phyloP scores from a whole-genome alignment of 2,329 filamentous ascomycete species.

The Scedosporium aurantiacum region DNA sequence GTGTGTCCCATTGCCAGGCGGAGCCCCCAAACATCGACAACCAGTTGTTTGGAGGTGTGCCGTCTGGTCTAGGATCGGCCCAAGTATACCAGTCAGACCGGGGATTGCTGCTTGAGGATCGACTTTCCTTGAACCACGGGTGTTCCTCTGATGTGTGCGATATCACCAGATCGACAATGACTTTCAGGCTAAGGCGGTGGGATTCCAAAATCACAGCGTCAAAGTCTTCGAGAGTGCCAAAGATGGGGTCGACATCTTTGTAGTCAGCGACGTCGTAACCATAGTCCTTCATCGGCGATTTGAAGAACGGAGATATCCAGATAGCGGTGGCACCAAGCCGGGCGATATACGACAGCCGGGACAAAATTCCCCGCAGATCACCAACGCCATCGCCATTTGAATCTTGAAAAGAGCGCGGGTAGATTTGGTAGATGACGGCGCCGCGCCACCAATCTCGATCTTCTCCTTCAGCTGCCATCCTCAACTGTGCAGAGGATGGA shows the following conservation, averaged over 20 bases:
- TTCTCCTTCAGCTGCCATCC: constrained; percentile 5
- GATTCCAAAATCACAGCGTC: constrained; percentile 49
- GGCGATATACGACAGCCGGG: constrained; percentile 43
- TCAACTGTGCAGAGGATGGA: background rate
- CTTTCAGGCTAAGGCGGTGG: constrained; percentile 53
- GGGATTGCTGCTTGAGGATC: constrained; percentile 39
- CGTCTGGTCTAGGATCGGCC: constrained; percentile 41
- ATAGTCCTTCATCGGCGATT: constrained; percentile 45
- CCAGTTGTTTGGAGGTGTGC: constrained; percentile 54
- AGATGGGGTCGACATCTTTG: constrained; percentile 50
- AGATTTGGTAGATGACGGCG: constrained; percentile 49
- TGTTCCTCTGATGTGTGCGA: constrained; percentile 58
- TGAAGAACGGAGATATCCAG: constrained; percentile 39
- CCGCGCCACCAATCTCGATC: constrained; percentile 46
- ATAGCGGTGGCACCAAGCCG: constrained; percentile 46
- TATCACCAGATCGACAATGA: constrained; percentile 62
- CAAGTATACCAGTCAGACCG: constrained; percentile 57
- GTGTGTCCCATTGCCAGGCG: constrained; percentile 38
- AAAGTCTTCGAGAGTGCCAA: constrained; percentile 59
- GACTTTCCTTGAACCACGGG: constrained; percentile 59
- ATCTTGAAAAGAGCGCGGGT: constrained; percentile 50
- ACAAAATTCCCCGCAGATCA: constrained; percentile 45
- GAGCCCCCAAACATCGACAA: constrained; percentile 19
- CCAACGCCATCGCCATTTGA: constrained; percentile 44
- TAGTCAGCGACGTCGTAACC: constrained; percentile 64